Evolutionary conservation across 352 stramenopile species (phyloP).

Genomic region (Globisporangium yorkense): DNA sequence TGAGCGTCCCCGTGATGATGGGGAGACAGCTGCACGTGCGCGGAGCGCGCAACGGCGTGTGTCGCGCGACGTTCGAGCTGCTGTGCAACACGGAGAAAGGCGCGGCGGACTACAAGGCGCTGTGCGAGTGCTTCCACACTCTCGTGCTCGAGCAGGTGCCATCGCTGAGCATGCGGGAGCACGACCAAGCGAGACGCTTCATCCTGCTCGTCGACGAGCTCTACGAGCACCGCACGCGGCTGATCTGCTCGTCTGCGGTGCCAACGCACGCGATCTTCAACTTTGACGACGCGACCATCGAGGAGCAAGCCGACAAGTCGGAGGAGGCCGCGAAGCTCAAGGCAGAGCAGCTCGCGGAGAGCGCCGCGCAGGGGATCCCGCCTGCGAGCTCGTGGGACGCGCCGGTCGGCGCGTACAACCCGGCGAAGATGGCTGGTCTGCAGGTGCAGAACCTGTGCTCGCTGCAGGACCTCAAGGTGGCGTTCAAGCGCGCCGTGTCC

Average conservation of each 20-base stretch:
- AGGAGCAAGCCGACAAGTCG: conserved; percentile 10
- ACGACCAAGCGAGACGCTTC: conserved; percentile 93
- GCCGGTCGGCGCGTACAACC: conserved; percentile 47
- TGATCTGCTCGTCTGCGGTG: conserved; percentile 52
- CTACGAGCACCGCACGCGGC: conserved; percentile 86
- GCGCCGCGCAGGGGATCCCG: conserved; percentile 38
- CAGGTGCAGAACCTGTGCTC: conserved; percentile 60
- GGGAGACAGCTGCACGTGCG: conserved; percentile 49
- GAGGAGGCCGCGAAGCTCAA: conserved; percentile 33
- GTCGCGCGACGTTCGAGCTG: conserved; percentile 87
- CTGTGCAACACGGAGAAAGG: conserved; percentile 93
- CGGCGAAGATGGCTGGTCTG: conserved; percentile 47
- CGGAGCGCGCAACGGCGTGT: conserved; percentile 39
- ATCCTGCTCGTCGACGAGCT: conserved; percentile 97
- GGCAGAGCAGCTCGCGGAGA: conserved; percentile 21
- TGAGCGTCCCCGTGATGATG: conserved; percentile 79
- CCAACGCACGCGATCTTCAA: conserved; percentile 48
- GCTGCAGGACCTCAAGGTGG: conserved; percentile 66
- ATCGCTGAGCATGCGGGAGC: conserved; percentile 71
- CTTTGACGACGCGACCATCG: conserved; percentile 50
- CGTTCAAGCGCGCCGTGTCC: conserved; percentile 75
- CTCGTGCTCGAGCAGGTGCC: conserved; percentile 90
- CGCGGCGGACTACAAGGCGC: conserved; percentile 93
- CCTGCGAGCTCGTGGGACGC: conserved; percentile 64
- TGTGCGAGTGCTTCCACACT: conserved; percentile 89